These are phyloP conservation scores for Claviceps maximensis DNA, from an alignment of 2,329 filamentous ascomycete genomes.

Conservation along the genomic window DNA sequence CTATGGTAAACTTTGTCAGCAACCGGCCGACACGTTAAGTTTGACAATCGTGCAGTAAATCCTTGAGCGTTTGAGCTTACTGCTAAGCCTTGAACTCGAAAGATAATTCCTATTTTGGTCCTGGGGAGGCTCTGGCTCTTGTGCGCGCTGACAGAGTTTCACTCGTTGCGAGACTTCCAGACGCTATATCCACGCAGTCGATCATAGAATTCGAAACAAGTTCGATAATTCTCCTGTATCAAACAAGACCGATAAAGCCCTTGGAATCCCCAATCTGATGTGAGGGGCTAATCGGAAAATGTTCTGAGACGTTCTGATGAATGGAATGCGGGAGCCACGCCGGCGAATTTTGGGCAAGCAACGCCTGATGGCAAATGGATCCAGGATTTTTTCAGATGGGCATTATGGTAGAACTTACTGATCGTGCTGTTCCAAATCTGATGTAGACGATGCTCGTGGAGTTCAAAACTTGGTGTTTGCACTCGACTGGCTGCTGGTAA, in stretches of 20 bases:
- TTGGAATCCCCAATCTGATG: not conserved
- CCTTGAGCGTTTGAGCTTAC: not conserved
- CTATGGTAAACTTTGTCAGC: not conserved
- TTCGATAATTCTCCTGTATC: not conserved
- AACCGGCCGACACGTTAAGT: not conserved
- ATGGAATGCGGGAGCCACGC: constrained; percentile 4
- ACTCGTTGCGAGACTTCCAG: not conserved
- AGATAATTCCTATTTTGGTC: not conserved
- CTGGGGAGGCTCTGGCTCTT: not conserved
- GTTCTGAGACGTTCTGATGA: constrained; percentile 2
- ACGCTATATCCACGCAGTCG: not conserved
- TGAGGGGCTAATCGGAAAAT: not conserved
- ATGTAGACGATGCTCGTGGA: not conserved
- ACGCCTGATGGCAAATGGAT: not conserved
- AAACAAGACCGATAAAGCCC: not conserved
- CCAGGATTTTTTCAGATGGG: not conserved
- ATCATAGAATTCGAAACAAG: not conserved
- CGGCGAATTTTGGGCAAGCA: not conserved
- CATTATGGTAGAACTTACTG: not conserved
- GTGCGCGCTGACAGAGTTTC: not conserved
- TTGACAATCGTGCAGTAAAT: no score
- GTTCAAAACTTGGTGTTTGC: not conserved
- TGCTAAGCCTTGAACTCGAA: not conserved
- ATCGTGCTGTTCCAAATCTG: not conserved
- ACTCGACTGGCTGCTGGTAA: not conserved